Evolutionary conservation across 1,284 basidiomycete genomes (phyloP), one percentile per base, ranked within the genome.

Genomic region (Cryptococcus hybrid): DNA sequence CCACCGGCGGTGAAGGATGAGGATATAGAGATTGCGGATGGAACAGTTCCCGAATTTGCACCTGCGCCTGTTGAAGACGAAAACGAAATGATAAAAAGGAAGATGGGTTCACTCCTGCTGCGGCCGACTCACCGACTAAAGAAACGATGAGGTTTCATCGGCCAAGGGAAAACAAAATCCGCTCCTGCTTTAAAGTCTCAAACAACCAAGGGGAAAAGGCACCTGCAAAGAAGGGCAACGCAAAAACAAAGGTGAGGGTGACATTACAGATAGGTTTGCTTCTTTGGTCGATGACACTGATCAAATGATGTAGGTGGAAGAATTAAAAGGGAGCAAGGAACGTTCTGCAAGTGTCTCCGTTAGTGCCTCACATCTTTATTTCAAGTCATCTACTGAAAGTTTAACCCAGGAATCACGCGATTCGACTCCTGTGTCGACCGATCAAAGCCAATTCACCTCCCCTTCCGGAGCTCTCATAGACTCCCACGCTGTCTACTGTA

Each of bases 401-500:
- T 18, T 30, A 24, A 13, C 18, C 46, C 24, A 63, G 55, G 56
- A 56, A 2, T 51, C 40, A 18, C 50, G 24, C 3, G 7, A 46
- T 7, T 13, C 38, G 7, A 49, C 59, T 6, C 38, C 48, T 3
- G 46, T 57, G 15, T 51, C 44, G 7, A 51, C 54, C 24, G 37
- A 47, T 11, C 11, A 35, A 47, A 15, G 42, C 51, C 55, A 39
- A 18, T 51, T 45, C 11, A 54, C 55, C 8, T 48, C 47, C 9
- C 54, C 56, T 39, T 40, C 35, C 47, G 50, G 46, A 11, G 49
- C 51, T 13, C 30, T n/a, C 12, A 40, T 47, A 37, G 69, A 71
- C 38, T 51, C 60, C n/a, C 61, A 60, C 13, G 52, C 56, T 8
- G 54, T 67, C 2, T 75, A 71, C 52, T 76, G 76, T 47, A 57